Conservation (phyloP, 176 grass and related monocot genomes). For the Melocanna baccifera region DNA sequence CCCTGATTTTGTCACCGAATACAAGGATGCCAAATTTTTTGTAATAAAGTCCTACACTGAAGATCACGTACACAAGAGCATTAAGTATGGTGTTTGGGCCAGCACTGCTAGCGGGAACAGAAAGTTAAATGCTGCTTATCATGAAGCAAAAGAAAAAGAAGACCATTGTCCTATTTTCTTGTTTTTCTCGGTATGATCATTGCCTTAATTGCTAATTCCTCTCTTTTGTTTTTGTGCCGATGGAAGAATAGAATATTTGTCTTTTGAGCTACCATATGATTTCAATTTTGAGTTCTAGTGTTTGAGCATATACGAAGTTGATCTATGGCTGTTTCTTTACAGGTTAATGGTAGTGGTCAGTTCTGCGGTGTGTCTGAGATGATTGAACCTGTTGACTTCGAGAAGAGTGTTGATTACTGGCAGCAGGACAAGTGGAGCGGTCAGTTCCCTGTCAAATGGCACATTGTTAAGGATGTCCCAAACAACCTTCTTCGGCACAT, state of each 20-base stretch:
- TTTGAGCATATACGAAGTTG: neutral
- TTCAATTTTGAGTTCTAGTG: neutral
- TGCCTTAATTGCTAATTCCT: neutral
- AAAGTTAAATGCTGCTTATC: slow-evolving; percentile 43
- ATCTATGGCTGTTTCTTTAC: neutral
- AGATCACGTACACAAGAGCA: slow-evolving; percentile 46
- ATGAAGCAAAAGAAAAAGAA: slow-evolving; percentile 23
- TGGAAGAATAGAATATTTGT: neutral
- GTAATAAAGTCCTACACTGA: slow-evolving; percentile 52
- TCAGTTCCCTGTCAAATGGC: slow-evolving; percentile 72
- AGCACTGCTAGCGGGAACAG: slow-evolving; percentile 42
- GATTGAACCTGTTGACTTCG: slow-evolving; percentile 60
- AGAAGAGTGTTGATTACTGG: slow-evolving; percentile 62
- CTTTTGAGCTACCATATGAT: neutral
- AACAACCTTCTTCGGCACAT: slow-evolving; percentile 59
- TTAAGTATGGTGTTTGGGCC: slow-evolving; percentile 51
- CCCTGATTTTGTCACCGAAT: slow-evolving; percentile 35
- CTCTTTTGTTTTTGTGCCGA: neutral
- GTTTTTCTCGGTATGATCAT: slow-evolving; percentile 45
- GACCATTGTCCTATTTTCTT: slow-evolving; percentile 30
- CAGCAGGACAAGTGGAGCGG: slow-evolving; percentile 64
- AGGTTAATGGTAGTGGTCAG: slow-evolving; percentile 64
- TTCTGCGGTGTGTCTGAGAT: slow-evolving; percentile 73
- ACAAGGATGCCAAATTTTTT: slow-evolving; percentile 42
- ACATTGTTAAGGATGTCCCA: slow-evolving; percentile 67